These are phyloP conservation scores for Alternaria atra DNA, from an alignment of 2,329 filamentous ascomycete species.

Conservation along the genomic window DNA sequence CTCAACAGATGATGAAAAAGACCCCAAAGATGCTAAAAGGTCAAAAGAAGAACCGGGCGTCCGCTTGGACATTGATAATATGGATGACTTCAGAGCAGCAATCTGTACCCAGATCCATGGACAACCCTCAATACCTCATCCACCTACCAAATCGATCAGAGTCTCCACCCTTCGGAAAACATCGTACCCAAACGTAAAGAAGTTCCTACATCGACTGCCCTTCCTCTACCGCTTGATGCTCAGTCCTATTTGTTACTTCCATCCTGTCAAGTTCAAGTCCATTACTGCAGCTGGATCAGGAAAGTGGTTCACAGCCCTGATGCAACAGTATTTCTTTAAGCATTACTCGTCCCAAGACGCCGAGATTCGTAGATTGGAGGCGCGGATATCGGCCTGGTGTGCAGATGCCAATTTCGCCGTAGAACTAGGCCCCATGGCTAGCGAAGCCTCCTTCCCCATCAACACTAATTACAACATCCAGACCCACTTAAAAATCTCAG, in stretches of 20 bases:
- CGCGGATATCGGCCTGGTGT: constrained; percentile 60
- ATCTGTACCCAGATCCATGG: constrained; percentile 60
- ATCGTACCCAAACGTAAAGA: constrained; percentile 52
- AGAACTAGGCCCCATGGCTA: constrained; percentile 57
- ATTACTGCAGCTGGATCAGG: constrained; percentile 62
- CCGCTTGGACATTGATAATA: constrained; percentile 51
- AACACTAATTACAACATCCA: constrained; percentile 60
- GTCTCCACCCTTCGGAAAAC: constrained; percentile 60
- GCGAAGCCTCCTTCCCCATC: constrained; percentile 59
- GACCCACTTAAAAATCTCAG: constrained; percentile 55
- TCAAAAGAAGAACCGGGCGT: constrained; percentile 12
- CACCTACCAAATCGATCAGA: constrained; percentile 59
- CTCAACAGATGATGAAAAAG: constrained; percentile 37
- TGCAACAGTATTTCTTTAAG: constrained; percentile 61
- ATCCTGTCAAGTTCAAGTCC: constrained; percentile 61
- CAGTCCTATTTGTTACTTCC: constrained; percentile 61
- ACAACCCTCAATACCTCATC: constrained; percentile 60
- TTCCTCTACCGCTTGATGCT: constrained; percentile 60
- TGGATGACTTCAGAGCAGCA: constrained; percentile 57
- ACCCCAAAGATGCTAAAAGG: constrained; percentile 19
- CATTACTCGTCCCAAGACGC: constrained; percentile 55
- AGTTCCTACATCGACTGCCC: constrained; percentile 60
- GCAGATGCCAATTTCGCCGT: constrained; percentile 63
- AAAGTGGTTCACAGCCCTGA: constrained; percentile 59
- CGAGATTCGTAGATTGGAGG: constrained; percentile 58